Evolutionary conservation across 306 rosid genomes (phyloP), one percentile per base, ranked within the genome.

Genomic region (Lotus japonicus): DNA sequence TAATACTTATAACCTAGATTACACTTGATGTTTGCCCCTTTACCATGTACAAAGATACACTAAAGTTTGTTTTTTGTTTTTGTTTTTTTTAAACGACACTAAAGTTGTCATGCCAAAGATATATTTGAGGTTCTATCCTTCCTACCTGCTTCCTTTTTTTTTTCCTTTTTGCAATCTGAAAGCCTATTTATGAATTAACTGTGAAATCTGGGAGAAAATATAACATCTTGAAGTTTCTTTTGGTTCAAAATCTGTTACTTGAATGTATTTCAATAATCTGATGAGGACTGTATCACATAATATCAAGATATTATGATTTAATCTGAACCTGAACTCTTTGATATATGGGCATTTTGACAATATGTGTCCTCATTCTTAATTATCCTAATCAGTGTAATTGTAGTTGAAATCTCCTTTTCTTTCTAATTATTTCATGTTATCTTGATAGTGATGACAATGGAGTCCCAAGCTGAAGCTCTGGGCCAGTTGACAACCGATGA

Each of bases 401-500:
- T 36, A 48, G 71, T 48, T 41, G 39, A 66, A 48, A 65, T 63
- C 12, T 19, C 48, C 19, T 56, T 59, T 54, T 76, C 50, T 64
- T 16, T 44, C 49, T 71, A 44, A 54, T 67, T 41, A 46, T 71
- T 79, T 2, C 10, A 48, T 66, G 69, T 64, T 16, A 53, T 82
- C 45, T 61, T 79, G 52, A 46, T 71, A 92, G 98, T 90, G 73
- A 5, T 92, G 86, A 81, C 97, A 23, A 92, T 92, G 98, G 98
- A 92, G 80, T 92, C 98, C 54, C 89, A 89, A 77, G 97, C 95
- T 39, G 97, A 92, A 83, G 98, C 98, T 83, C 84, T 92, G 64
- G 96, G 97, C 51, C 98, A 90, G 75, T 72, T 92, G 84, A 90
- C 98, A 28, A 73, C 57, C 60, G 97, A 92, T 64, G 98, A 92